A percentile compares a stretch with the other conserved stretches of the same genome.
Evolutionary conservation across 1,284 basidiomycete genomes (phyloP).

Genomic region (Cryptococcus sp.): DNA sequence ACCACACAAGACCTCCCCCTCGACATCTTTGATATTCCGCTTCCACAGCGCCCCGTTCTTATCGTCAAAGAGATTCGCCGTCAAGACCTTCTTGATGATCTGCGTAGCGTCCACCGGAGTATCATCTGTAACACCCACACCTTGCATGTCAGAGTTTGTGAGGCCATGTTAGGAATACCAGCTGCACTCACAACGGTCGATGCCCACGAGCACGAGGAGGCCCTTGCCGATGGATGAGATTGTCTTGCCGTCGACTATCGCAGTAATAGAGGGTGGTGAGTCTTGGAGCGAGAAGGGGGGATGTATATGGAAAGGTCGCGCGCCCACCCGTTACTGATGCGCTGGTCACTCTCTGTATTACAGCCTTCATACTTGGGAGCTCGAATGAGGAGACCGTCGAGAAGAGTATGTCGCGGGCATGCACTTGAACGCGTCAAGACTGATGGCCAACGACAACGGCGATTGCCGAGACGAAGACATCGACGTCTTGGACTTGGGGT

Average conservation of each 20-base stretch:
- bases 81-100: slow-evolving; percentile 75
- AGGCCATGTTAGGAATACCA: not conserved
- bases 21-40: slow-evolving; percentile 72
- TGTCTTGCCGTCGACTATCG: slow-evolving; percentile 44
- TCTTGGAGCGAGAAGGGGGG: not conserved
- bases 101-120: slow-evolving; percentile 64
- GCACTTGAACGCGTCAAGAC: too few species aligned
- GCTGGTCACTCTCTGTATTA: slow-evolving; percentile 45
- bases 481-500: too few species aligned
- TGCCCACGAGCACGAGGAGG: slow-evolving; percentile 81
- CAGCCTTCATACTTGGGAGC: slow-evolving; percentile 43
- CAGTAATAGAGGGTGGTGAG: slow-evolving; percentile 3
- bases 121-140: slow-evolving; percentile 61
- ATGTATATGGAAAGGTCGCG: not conserved
- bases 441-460: too few species aligned
- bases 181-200: slow-evolving; percentile 65
- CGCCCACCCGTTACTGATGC: slow-evolving; percentile 45
- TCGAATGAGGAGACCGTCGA: too few species aligned
- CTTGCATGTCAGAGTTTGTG: not conserved
- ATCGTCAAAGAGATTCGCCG: slow-evolving; percentile 69
- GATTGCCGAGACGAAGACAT: too few species aligned
- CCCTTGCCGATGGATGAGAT: slow-evolving; percentile 78
- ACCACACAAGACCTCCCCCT: slow-evolving; percentile 78
- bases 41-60: slow-evolving; percentile 59
- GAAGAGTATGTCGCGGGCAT: too few species aligned